A percentile compares a stretch with the other conserved stretches of the same genome.
These are phyloP conservation scores for Globisporangium sylvaticum DNA, from an alignment of 352 stramenopile genomes.

Conservation along the genomic window DNA sequence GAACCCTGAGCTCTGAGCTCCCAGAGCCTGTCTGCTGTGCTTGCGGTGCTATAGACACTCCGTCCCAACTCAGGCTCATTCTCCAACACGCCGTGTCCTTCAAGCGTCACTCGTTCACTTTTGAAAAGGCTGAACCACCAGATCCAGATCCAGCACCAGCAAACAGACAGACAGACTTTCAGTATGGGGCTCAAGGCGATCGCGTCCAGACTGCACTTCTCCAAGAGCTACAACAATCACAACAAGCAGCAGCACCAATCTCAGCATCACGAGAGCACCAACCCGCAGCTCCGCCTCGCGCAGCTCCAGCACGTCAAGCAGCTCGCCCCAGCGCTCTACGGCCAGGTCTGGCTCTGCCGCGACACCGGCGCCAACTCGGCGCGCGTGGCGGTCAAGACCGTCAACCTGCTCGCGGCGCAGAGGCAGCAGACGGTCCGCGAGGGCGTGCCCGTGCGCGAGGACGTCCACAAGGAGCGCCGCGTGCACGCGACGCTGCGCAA, in stretches of 20 bases:
- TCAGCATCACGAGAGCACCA: slow-evolving; percentile 8
- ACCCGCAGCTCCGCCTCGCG: slow-evolving; percentile 13
- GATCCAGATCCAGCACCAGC: neutral
- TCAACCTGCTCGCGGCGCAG: slow-evolving; percentile 48
- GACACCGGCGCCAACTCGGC: slow-evolving; percentile 20
- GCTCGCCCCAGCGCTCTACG: slow-evolving; percentile 51
- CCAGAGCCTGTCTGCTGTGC: neutral
- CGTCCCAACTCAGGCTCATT: neutral
- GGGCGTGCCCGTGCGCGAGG: slow-evolving; percentile 39
- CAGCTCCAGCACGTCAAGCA: slow-evolving; percentile 33
- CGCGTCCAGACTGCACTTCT: slow-evolving; percentile 2
- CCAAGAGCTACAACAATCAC: neutral
- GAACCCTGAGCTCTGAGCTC: neutral
- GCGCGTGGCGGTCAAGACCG: slow-evolving; percentile 13
- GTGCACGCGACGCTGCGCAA: slow-evolving; percentile 39
- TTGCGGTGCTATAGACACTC: neutral
- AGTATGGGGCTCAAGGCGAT: slow-evolving; percentile 11
- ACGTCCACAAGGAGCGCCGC: slow-evolving; percentile 39
- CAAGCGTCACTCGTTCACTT: neutral
- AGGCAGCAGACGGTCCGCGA: slow-evolving; percentile 38
- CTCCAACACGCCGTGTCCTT: neutral
- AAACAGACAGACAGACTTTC: neutral
- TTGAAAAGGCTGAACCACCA: neutral
- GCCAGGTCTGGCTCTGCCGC: slow-evolving; percentile 48
- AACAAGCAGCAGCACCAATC: neutral